Evolutionary conservation across 371 early-diverging fungal species (phyloP), one percentile per base, ranked within the genome.

Genomic region (Zopfochytrium polystomum): DNA sequence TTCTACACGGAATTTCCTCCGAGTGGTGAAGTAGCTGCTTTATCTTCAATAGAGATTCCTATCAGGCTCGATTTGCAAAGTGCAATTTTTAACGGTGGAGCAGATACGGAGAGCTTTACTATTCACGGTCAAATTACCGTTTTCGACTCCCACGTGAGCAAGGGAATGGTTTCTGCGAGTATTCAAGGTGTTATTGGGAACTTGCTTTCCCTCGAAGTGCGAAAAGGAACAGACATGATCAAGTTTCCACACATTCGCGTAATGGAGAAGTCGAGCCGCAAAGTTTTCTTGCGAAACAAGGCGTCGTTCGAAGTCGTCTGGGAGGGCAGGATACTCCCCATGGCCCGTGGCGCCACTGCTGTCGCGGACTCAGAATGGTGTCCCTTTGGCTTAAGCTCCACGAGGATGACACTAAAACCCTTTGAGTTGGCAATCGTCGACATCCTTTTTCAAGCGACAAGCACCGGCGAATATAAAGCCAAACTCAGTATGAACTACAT

Each of bases 211-310:
- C 32, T 70, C 2, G 74, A 75, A 44, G 32, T 67, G 3, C 56
- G 77, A 3, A 54, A 65, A 22, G 57, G 31, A 1, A 55, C 62
- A 15, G 62, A 65, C 0, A n/a, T n/a, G 5, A 67, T 80, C 45
- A 60, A 68, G 48, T 77, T 76, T 35, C 66, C 76, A 1, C 48
- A 63, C 15, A 43, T 60, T 0, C 60, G 73, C 26, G 70, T 73
- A 26, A 72, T 74, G 74, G 72, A 73, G 38, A 75, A 75, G 49
- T 45, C 34, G 15, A 47, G 54, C 0, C 65, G 72, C 22, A 65
- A 56, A 49, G 55, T 79, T 32, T 43, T 71, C n/a, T 30, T 81
- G 18, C 67, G 76, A 1, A 81, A 81, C 54, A 70, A 72, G 27
- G 46, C 76, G 3, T 63, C 68, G 4, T 58, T 74, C 29, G 74